phyloP scores from a whole-genome alignment of 2,329 filamentous ascomycete species.

The Oidium heveae region DNA sequence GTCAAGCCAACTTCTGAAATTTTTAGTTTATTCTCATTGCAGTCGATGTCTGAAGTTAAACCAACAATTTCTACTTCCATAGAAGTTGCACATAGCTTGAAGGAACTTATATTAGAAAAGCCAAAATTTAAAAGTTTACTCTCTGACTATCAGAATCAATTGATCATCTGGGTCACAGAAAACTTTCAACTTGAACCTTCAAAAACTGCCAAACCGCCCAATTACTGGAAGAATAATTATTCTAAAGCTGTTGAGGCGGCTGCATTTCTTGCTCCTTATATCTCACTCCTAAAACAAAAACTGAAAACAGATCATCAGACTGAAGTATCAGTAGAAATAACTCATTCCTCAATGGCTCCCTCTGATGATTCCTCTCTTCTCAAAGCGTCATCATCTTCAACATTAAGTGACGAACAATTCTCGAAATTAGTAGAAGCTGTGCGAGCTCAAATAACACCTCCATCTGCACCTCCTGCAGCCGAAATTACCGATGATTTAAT shows the following conservation, averaged over 20 bases:
- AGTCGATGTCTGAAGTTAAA: not conserved
- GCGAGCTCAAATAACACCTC: not conserved
- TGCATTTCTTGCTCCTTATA: not conserved
- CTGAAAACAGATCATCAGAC: not conserved
- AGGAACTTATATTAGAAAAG: not conserved
- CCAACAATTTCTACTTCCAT: not conserved
- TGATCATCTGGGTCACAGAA: not conserved
- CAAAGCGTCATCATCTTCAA: not conserved
- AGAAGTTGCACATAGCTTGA: not conserved
- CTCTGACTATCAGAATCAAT: not conserved
- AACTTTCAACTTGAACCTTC: not conserved
- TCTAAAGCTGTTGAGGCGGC: not conserved
- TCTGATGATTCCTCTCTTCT: not conserved
- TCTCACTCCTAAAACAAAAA: not conserved
- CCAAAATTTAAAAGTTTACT: not conserved
- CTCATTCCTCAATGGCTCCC: not conserved
- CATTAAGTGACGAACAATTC: not conserved
- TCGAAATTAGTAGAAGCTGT: not conserved
- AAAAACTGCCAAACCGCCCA: not conserved
- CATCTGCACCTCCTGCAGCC: not conserved
- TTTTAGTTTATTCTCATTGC: too few species aligned
- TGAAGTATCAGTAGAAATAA: not conserved
- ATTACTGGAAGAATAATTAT: not conserved
- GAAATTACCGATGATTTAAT: not conserved
- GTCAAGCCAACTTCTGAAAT: too few species aligned